Conservation (phyloP, 345 rosid species). For the Erodium maritimum region DNA sequence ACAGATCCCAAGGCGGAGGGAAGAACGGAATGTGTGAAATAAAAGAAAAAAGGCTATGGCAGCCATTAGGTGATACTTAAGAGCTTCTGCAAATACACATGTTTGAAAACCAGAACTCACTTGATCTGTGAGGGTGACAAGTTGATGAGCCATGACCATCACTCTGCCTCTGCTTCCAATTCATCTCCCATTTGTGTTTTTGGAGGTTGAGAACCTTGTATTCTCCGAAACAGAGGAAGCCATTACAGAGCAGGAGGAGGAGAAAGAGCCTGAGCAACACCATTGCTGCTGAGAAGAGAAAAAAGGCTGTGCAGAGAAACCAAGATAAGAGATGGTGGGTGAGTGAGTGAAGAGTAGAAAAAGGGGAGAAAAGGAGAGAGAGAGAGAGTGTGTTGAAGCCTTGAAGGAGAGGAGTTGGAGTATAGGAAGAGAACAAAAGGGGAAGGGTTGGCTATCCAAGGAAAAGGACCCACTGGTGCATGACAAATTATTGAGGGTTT, state of each 20-base stretch:
- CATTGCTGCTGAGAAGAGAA: slow-evolving; percentile 7
- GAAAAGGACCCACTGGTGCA: slow-evolving; percentile 40
- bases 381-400: slow-evolving; percentile 22
- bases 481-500: slow-evolving; percentile 54
- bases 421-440: slow-evolving; percentile 46
- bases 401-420: slow-evolving; percentile 14
- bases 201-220: slow-evolving; percentile 26
- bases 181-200: slow-evolving; percentile 13
- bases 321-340: not conserved
- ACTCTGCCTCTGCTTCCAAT: slow-evolving; percentile 2
- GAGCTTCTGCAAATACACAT: not conserved
- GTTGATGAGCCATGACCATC: slow-evolving; percentile 8
- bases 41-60: too few relatives aligned
- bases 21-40: too few relatives aligned
- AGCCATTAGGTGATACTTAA: too few relatives aligned
- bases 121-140: slow-evolving; percentile 39
- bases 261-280: slow-evolving; percentile 1
- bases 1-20: too few relatives aligned
- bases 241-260: slow-evolving; percentile 9
- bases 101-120: slow-evolving; percentile 19
- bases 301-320: not conserved
- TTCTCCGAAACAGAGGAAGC: slow-evolving; percentile 13
- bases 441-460: slow-evolving; percentile 14
- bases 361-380: not conserved
- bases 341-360: too few relatives aligned